Evolutionary conservation across 768 basidiomycete genomes (phyloP).

Genomic region (Mycena floridula): DNA sequence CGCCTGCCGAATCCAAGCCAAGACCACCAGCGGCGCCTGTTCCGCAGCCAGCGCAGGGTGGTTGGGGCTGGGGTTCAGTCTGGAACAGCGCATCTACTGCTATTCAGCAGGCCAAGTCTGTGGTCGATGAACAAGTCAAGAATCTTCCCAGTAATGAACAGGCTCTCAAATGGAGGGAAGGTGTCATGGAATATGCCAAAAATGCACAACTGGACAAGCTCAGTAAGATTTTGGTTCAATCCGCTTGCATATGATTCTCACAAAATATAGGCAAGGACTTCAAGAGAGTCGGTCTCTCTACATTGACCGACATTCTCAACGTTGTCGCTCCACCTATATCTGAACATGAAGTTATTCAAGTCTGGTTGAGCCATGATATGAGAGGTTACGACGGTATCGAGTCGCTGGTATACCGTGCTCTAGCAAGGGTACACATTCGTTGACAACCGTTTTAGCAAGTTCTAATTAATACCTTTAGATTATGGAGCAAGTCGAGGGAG

Average conservation of each 20-base stretch:
- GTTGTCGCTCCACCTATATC: constrained; percentile 98
- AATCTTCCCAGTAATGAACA: constrained; percentile 80
- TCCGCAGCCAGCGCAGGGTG: constrained; percentile 18
- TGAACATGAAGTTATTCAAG: constrained; percentile 95
- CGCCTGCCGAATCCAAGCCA: constrained; percentile 16
- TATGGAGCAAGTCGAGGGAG: constrained; percentile 92
- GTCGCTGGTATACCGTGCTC: constrained; percentile 83
- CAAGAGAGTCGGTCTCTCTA: constrained; percentile 80
- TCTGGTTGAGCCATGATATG: constrained; percentile 97
- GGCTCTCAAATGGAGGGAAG: constrained; percentile 85
- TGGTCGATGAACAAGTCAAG: constrained; percentile 92
- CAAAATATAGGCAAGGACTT: constrained; percentile 75
- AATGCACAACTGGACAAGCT: constrained; percentile 86
- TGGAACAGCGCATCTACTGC: constrained; percentile 86
- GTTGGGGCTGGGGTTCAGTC: constrained; percentile 84
- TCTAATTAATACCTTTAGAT: constrained; percentile 42
- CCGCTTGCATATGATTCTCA: constrained; percentile 2
- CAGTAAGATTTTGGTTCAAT: constrained; percentile 37
- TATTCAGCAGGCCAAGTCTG: constrained; percentile 79
- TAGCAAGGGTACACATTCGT: constrained; percentile 57
- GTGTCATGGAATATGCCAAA: constrained; percentile 83
- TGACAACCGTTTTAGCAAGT: constrained; percentile 3
- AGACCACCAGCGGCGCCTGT: constrained; percentile 13
- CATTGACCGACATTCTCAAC: constrained; percentile 87
- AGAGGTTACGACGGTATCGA: constrained; percentile 94